A percentile compares a stretch with the other conserved stretches of the same genome.
Conservation (phyloP, 371 early-diverging fungal genomes). For the Gilbertella persicaria region DNA sequence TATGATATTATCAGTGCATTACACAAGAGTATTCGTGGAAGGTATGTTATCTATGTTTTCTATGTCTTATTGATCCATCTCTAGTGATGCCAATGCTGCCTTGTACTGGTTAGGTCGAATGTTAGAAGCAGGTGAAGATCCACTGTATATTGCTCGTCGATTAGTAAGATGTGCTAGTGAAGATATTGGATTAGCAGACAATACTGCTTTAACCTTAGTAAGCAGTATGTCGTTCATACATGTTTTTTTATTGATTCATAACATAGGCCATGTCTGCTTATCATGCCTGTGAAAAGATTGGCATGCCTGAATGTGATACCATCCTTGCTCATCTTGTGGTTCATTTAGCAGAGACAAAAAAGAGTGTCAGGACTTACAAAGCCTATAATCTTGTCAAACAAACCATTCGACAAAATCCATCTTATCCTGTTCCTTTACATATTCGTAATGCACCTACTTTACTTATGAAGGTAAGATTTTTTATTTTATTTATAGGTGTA, state of each 20-base stretch:
- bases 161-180: conserved; percentile 84
- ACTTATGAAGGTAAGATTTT: conserved; percentile 56
- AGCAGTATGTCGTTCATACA: too few relatives aligned
- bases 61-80: not conserved
- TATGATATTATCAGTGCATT: conserved; percentile 88
- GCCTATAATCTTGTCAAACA: conserved; percentile 68
- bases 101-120: conserved; percentile 91
- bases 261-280: conserved; percentile 73
- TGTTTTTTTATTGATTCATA: not conserved
- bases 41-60: conserved; percentile 27
- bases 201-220: conserved; percentile 70
- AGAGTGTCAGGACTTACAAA: conserved; percentile 79
- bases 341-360: conserved; percentile 79
- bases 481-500: conserved; percentile 2
- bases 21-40: conserved; percentile 84
- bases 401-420: conserved; percentile 57
- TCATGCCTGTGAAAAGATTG: conserved; percentile 83
- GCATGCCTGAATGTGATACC: conserved; percentile 91
- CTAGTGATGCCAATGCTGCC: conserved; percentile 71
- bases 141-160: conserved; percentile 77
- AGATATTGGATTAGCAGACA: conserved; percentile 88
- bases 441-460: conserved; percentile 84
- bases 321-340: conserved; percentile 79
- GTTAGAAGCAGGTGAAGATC: conserved; percentile 90
- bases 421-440: conserved; percentile 84